A percentile compares a stretch with the other conserved stretches of the same genome.
These are phyloP conservation scores for Arthrobotrys sphaeroides DNA, from an alignment of 2,329 filamentous ascomycete species.

Conservation along the genomic window DNA sequence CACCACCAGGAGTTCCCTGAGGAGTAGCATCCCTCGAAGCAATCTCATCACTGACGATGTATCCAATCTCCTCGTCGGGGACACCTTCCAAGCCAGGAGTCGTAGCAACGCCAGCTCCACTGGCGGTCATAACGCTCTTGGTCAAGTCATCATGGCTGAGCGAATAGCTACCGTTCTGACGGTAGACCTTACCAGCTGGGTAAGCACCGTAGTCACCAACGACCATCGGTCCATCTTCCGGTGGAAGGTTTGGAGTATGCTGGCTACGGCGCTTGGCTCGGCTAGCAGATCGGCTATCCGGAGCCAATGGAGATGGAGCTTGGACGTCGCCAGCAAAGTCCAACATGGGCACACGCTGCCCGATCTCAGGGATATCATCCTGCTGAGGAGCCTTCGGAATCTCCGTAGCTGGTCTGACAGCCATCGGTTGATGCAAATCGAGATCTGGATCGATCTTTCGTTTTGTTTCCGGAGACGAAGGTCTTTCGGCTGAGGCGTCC, in stretches of 20 bases:
- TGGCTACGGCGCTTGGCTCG: constrained; percentile 58
- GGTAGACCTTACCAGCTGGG: constrained; percentile 44
- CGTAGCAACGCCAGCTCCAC: constrained; percentile 65
- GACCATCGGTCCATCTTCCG: constrained; percentile 29
- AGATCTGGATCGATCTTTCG: constrained; percentile 45
- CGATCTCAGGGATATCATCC: constrained; percentile 75
- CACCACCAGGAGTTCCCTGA: constrained; percentile 64
- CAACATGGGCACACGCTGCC: constrained; percentile 91
- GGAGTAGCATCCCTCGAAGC: constrained; percentile 79
- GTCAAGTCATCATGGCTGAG: constrained; percentile 77
- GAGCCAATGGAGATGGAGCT: constrained; percentile 79
- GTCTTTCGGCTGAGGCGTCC: constrained; percentile 26
- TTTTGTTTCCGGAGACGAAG: constrained; percentile 42
- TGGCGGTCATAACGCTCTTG: constrained; percentile 55
- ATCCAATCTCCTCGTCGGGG: constrained; percentile 89
- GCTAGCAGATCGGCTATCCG: constrained; percentile 44
- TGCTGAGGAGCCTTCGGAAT: constrained; percentile 30
- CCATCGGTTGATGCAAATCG: constrained; percentile 50
- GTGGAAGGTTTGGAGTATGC: constrained; percentile 55
- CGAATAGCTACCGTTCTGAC: constrained; percentile 65
- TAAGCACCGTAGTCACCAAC: constrained; percentile 58
- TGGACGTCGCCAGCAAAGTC: constrained; percentile 93
- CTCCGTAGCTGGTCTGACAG: constrained; percentile 42
- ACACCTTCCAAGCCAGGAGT: constrained; percentile 68
- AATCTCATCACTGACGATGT: constrained; percentile 86